Evolutionary conservation across 768 basidiomycete species (phyloP).

Genomic region (Russula emetica): DNA sequence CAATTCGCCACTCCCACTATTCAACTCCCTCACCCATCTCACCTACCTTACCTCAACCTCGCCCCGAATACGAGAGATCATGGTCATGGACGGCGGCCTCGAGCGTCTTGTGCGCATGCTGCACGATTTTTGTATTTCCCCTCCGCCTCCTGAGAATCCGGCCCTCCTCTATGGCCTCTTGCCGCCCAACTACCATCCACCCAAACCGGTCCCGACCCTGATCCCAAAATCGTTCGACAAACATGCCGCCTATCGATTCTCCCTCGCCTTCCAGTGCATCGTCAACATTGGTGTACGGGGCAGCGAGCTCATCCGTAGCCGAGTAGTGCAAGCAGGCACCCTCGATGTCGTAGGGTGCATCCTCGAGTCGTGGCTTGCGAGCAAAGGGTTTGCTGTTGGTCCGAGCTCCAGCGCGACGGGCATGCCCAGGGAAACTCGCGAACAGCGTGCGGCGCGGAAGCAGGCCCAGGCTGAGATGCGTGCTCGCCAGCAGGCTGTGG

Average conservation of each 20-base stretch:
- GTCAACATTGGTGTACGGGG: conserved; percentile 97
- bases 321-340: conserved; percentile 93
- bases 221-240: conserved; percentile 72
- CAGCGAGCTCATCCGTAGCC: conserved; percentile 83
- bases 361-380: conserved; percentile 87
- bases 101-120: conserved; percentile 92
- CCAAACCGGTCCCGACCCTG: conserved; percentile 54
- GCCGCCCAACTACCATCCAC: conserved; percentile 55
- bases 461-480: conserved; percentile 52
- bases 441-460: conserved; percentile 63
- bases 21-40: conserved; percentile 94
- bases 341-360: conserved; percentile 92
- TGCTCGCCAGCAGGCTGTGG: conserved; percentile 56
- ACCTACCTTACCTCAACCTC: conserved; percentile 96
- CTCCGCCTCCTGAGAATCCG: conserved; percentile 77
- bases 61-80: conserved; percentile 95
- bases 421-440: conserved; percentile 66
- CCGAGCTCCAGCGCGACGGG: conserved; percentile 76
- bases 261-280: conserved; percentile 92
- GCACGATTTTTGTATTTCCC: conserved; percentile 80
- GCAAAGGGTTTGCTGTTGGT: conserved; percentile 81
- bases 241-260: conserved; percentile 83
- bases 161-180: conserved; percentile 72
- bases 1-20: conserved; percentile 59
- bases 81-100: conserved; percentile 96